Percentiles rank a stretch among this genome's conserved stretches.
phyloP scores from a whole-genome alignment of 1,139 yeast species.

The Debaryomyces sp. region DNA sequence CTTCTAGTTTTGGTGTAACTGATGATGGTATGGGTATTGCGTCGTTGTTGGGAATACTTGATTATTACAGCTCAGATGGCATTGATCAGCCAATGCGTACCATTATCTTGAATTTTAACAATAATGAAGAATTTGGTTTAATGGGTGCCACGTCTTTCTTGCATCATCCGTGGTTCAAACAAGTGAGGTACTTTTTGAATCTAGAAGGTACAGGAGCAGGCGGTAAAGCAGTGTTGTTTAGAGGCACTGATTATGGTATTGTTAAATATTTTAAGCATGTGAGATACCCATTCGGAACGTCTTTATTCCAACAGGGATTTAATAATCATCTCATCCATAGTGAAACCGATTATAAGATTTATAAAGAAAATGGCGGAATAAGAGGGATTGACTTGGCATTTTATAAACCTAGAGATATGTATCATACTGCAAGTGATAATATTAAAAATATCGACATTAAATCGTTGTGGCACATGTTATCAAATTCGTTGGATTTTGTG shows the following conservation, averaged over 20 bases:
- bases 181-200: slow-evolving; percentile 70
- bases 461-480: slow-evolving; percentile 83
- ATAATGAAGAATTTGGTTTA: slow-evolving; percentile 88
- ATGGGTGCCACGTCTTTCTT: slow-evolving; percentile 80
- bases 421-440: slow-evolving; percentile 78
- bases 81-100: slow-evolving; percentile 65
- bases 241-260: slow-evolving; percentile 80
- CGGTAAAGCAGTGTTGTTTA: slow-evolving; percentile 79
- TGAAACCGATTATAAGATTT: slow-evolving; percentile 85
- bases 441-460: slow-evolving; percentile 63
- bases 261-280: slow-evolving; percentile 47
- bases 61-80: slow-evolving; percentile 43
- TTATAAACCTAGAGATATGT: slow-evolving; percentile 70
- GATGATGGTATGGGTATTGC: slow-evolving; percentile 96
- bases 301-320: slow-evolving; percentile 82
- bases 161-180: slow-evolving; percentile 71
- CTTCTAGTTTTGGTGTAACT: slow-evolving; percentile 84
- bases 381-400: slow-evolving; percentile 78
- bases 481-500: slow-evolving; percentile 63
- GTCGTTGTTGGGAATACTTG: slow-evolving; percentile 70
- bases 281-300: slow-evolving; percentile 74
- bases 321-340: slow-evolving; percentile 70
- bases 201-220: slow-evolving; percentile 98
- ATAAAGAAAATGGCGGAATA: slow-evolving; percentile 59
- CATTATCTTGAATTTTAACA: slow-evolving; percentile 80